Conservation (phyloP, 192 early-diverging fungal genomes). For the Umbelopsis ramanniana region DNA sequence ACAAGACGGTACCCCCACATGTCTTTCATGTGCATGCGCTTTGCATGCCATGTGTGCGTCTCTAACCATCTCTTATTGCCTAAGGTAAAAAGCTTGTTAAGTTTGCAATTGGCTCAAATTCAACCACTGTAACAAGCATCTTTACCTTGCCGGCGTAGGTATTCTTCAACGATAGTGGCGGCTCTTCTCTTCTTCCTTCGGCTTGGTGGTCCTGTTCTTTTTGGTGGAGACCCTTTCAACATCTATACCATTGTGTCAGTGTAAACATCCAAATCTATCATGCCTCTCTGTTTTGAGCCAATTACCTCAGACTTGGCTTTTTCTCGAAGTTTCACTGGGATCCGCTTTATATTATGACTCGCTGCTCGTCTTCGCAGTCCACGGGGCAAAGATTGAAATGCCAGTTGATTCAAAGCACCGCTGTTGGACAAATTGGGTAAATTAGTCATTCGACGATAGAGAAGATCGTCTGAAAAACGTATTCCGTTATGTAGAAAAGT, state of each 20-base stretch:
- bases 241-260: background rate
- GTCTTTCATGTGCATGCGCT: constrained; percentile 93
- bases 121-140: background rate
- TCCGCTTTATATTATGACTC: constrained; percentile 90
- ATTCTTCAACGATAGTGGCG: constrained; percentile 52
- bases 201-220: constrained; percentile 48
- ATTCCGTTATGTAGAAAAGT: too few relatives aligned
- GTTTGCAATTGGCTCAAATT: background rate
- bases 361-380: constrained; percentile 93
- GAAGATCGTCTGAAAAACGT: too few relatives aligned
- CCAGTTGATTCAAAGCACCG: constrained; percentile 58
- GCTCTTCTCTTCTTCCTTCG: constrained; percentile 47
- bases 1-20: constrained; percentile 82
- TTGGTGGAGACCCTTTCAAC: constrained; percentile 20
- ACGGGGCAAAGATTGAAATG: constrained; percentile 90
- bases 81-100: background rate
- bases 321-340: constrained; percentile 83
- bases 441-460: too few relatives aligned
- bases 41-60: constrained; percentile 98
- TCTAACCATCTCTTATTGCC: constrained; percentile 85
- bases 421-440: constrained; percentile 25
- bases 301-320: constrained; percentile 73
- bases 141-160: constrained; percentile 47
- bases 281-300: background rate
- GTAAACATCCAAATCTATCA: background rate